Evolutionary conservation across 148 eudicot genomes (phyloP).

Genomic region (Vaccinium darrowii): DNA sequence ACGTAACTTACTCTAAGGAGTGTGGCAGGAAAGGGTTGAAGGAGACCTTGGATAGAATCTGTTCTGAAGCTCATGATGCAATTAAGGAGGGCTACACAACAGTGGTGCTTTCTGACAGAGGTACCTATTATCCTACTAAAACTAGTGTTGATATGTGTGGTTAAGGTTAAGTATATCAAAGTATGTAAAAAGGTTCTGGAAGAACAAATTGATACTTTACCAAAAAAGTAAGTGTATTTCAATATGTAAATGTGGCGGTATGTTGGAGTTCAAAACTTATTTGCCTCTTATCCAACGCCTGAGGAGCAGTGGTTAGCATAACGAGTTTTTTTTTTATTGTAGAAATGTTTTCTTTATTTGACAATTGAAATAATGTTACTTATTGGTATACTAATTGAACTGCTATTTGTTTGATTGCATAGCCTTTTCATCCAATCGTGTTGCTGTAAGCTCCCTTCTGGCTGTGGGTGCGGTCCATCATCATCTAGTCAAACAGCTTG

Average conservation of each 20-base stretch:
- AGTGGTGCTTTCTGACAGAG: slow-evolving; percentile 93
- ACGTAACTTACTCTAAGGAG: slow-evolving; percentile 71
- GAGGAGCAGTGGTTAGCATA: neutral
- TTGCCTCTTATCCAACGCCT: neutral
- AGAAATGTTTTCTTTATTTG: neutral
- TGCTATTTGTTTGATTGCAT: slow-evolving; percentile 15
- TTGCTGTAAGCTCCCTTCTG: slow-evolving; percentile 89
- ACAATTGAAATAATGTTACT: neutral
- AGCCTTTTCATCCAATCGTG: slow-evolving; percentile 81
- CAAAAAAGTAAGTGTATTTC: neutral
- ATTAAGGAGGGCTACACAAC: slow-evolving; percentile 82
- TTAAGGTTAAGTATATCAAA: neutral
- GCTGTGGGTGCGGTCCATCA: slow-evolving; percentile 99
- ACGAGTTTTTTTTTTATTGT: neutral
- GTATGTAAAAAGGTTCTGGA: neutral
- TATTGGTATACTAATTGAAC: neutral
- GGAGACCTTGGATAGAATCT: slow-evolving; percentile 87
- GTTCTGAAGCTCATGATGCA: slow-evolving; percentile 77
- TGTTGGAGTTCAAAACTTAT: neutral
- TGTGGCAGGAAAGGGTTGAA: slow-evolving; percentile 86
- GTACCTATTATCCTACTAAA: slow-evolving; percentile 33
- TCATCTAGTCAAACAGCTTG: slow-evolving; percentile 80
- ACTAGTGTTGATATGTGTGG: neutral
- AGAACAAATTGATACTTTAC: neutral
- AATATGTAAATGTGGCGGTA: neutral